phyloP scores from a whole-genome alignment of 2,329 filamentous ascomycete genomes.

The Botrytis porri region DNA sequence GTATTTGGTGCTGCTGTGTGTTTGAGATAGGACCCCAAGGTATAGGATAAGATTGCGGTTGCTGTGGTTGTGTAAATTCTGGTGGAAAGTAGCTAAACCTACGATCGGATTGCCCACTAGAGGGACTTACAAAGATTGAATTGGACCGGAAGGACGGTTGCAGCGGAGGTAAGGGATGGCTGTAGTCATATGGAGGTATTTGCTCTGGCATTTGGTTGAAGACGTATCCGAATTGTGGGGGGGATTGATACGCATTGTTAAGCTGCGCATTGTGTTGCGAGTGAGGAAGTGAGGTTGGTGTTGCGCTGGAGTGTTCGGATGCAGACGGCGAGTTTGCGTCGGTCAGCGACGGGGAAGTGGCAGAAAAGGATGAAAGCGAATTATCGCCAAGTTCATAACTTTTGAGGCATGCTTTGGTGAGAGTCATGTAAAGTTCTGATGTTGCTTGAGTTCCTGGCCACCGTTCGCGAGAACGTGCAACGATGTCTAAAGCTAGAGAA shows the following conservation, averaged over 20 bases:
- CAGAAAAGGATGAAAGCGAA: conserved; percentile 47
- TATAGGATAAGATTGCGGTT: conserved; percentile 34
- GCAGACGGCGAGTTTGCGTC: conserved; percentile 48
- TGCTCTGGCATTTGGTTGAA: conserved; percentile 56
- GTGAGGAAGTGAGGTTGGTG: conserved; percentile 38
- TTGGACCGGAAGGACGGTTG: conserved; percentile 60
- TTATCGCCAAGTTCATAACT: conserved; percentile 68
- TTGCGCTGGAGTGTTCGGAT: conserved; percentile 43
- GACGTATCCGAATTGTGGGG: conserved; percentile 57
- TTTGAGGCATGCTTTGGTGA: conserved; percentile 81
- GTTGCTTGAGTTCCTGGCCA: conserved; percentile 91
- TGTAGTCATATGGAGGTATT: conserved; percentile 31
- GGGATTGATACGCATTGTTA: conserved; percentile 28
- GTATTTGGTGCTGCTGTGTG: conserved; percentile 20
- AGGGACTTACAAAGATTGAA: conserved; percentile 62
- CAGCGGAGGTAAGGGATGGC: conserved; percentile 25
- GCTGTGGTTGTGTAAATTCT: conserved; percentile 42
- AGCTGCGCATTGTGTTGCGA: conserved; percentile 40
- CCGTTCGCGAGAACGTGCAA: conserved; percentile 75
- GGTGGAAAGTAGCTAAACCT: conserved; percentile 64
- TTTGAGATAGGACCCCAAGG: conserved; percentile 32
- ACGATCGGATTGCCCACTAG: conserved; percentile 51
- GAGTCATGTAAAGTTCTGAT: conserved; percentile 79
- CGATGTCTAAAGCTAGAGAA: conserved; percentile 70
- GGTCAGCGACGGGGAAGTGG: conserved; percentile 41